Percentiles rank a stretch among this genome's conserved stretches.
phyloP scores from a whole-genome alignment of 2,329 filamentous ascomycete species.

The Cercospora berteroae region DNA sequence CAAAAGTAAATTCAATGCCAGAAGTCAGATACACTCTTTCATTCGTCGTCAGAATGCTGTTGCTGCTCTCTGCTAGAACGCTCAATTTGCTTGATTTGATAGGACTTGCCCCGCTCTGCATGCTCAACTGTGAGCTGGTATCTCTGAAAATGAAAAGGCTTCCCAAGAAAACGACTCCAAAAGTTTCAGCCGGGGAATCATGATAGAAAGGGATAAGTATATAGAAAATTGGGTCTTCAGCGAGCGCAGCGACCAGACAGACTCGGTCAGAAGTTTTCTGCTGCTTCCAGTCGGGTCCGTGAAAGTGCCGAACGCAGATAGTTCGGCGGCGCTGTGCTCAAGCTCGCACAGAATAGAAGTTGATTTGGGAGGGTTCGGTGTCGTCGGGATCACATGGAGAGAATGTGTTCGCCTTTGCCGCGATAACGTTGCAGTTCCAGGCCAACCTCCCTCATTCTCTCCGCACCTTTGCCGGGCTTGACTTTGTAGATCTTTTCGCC shows the following conservation, averaged over 20 bases:
- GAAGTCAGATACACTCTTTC: neutral
- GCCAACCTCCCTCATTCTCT: conserved; percentile 90
- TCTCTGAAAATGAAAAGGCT: neutral
- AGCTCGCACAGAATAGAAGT: conserved; percentile 18
- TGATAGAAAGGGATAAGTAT: neutral
- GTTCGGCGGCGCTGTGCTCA: conserved; percentile 32
- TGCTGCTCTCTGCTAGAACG: conserved; percentile 17
- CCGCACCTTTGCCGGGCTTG: conserved; percentile 79
- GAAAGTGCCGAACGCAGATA: conserved; percentile 16
- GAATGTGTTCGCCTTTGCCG: conserved; percentile 57
- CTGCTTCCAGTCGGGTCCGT: conserved; percentile 7
- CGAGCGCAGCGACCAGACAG: conserved; percentile 28
- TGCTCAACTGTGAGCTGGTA: conserved; percentile 9
- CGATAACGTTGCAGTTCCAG: conserved; percentile 80
- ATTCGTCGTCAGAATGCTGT: conserved; percentile 7
- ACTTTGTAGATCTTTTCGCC: conserved; percentile 63
- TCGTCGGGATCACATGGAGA: conserved; percentile 40
- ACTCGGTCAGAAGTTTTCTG: conserved; percentile 4
- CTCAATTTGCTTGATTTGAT: conserved; percentile 10
- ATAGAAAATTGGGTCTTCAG: neutral
- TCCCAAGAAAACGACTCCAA: neutral
- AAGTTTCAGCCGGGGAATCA: neutral
- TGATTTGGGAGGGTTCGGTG: neutral
- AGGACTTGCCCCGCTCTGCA: neutral
- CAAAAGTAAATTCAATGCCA: neutral